These are phyloP conservation scores for Globisporangium cylindrosporum DNA, from an alignment of 352 stramenopile species.

Conservation along the genomic window DNA sequence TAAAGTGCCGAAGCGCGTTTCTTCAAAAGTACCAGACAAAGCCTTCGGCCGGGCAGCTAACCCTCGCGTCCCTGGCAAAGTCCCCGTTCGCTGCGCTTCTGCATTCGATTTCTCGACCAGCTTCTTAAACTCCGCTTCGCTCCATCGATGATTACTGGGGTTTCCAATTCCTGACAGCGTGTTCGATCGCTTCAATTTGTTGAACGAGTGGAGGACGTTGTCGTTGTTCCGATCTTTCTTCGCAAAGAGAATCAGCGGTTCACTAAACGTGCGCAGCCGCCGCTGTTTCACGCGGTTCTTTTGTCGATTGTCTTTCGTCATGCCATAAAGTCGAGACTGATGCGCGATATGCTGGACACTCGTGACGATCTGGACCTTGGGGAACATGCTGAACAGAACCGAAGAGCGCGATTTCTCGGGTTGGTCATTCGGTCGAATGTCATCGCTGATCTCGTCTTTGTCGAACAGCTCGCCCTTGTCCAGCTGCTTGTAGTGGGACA, in stretches of 20 bases:
- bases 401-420: conserved; percentile 51
- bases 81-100: conserved; percentile 39
- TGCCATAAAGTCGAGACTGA: conserved; percentile 54
- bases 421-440: conserved; percentile 51
- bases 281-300: conserved; percentile 26
- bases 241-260: conserved; percentile 45
- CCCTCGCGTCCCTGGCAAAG: conserved; percentile 28
- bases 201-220: conserved; percentile 26
- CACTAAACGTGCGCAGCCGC: conserved; percentile 49
- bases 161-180: conserved; percentile 62
- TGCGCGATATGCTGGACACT: conserved; percentile 77
- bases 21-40: conserved; percentile 53
- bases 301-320: conserved; percentile 42
- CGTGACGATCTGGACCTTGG: conserved; percentile 80
- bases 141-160: conserved; percentile 72
- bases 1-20: conserved; percentile 54
- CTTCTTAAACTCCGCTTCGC: conserved; percentile 67
- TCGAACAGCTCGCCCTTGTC: conserved; percentile 71
- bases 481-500: conserved; percentile 56
- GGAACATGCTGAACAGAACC: conserved; percentile 79
- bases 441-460: conserved; percentile 79
- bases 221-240: conserved; percentile 30
- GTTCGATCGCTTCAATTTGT: conserved; percentile 69
- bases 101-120: conserved; percentile 65
- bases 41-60: conserved; percentile 47